A percentile compares a stretch with the other conserved stretches of the same genome.
Conservation (phyloP, 75 land plant genomes). For the Azolla pinnata region DNA sequence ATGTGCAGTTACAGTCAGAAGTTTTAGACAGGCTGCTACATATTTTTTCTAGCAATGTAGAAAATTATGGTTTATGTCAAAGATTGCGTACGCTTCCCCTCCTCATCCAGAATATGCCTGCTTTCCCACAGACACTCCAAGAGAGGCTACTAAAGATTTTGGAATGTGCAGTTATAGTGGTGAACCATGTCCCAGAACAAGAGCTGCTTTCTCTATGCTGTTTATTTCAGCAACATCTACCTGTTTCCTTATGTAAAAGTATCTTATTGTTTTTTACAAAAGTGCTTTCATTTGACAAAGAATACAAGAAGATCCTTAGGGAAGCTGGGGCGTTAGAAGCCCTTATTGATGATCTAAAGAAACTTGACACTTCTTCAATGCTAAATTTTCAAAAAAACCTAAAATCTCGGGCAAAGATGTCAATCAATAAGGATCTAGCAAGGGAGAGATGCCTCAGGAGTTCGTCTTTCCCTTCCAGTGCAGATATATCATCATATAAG, state of each 20-base stretch:
- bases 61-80: constrained; percentile 89
- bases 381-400: too few relatives aligned
- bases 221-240: constrained; percentile 78
- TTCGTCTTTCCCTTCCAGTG: background rate
- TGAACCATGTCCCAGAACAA: constrained; percentile 91
- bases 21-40: constrained; percentile 85
- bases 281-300: constrained; percentile 91
- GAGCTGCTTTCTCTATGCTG: constrained; percentile 92
- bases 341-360: constrained; percentile 80
- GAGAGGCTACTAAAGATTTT: constrained; percentile 85
- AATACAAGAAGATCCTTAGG: constrained; percentile 85
- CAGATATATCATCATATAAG: constrained; percentile 22
- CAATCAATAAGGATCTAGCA: background rate
- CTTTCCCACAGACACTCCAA: constrained; percentile 68
- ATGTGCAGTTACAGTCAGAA: constrained; percentile 60
- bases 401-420: too few relatives aligned
- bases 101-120: constrained; percentile 80
- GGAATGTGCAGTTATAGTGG: constrained; percentile 96
- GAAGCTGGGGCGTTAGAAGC: constrained; percentile 95
- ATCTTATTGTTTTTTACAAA: constrained; percentile 90
- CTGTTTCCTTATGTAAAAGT: constrained; percentile 45
- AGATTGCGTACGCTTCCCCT: constrained; percentile 80
- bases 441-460: constrained; percentile 1
- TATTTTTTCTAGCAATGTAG: constrained; percentile 80
- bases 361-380: constrained; percentile 2